Conservation (phyloP, 1,284 basidiomycete genomes). For the Ustilago shanxiensis region DNA sequence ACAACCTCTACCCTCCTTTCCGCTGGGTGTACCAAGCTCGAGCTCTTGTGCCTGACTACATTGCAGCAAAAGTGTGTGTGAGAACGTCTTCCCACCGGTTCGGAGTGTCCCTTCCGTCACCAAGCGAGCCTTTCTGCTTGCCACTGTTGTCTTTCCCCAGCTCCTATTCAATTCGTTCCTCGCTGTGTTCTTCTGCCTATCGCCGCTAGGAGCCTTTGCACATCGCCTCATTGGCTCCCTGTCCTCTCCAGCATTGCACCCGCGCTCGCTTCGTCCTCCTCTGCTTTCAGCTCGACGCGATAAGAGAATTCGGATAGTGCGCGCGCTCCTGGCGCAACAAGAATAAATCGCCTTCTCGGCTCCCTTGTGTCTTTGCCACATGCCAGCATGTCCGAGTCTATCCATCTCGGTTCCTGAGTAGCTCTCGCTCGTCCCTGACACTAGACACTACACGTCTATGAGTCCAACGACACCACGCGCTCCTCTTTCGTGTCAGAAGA, state of each 20-base stretch:
- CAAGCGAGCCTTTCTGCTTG: background rate
- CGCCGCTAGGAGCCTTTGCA: background rate
- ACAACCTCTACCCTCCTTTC: too few relatives aligned
- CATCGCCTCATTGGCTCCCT: slow-evolving; percentile 20
- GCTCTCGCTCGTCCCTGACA: slow-evolving; percentile 5
- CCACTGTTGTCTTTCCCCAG: slow-evolving; percentile 3
- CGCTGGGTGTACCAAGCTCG: too few relatives aligned
- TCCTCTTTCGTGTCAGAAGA: too few relatives aligned
- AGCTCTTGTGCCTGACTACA: slow-evolving; percentile 8
- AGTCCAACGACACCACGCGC: slow-evolving; percentile 10
- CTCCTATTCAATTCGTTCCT: background rate
- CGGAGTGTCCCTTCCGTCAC: slow-evolving; percentile 15
- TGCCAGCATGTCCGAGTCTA: slow-evolving; percentile 7
- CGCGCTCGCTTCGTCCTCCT: slow-evolving; percentile 9
- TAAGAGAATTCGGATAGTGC: slow-evolving; percentile 4
- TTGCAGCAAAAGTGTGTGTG: background rate
- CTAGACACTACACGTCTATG: slow-evolving; percentile 12
- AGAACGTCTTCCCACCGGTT: slow-evolving; percentile 30
- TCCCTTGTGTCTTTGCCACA: slow-evolving; percentile 10
- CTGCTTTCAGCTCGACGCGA: slow-evolving; percentile 5
- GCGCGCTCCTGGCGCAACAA: background rate
- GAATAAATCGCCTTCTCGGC: background rate
- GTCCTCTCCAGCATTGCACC: background rate
- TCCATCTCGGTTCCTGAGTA: slow-evolving; percentile 13
- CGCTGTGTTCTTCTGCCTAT: slow-evolving; percentile 5